Conservation (phyloP, 2,329 filamentous ascomycete genomes). For the Oidium heveae region DNA sequence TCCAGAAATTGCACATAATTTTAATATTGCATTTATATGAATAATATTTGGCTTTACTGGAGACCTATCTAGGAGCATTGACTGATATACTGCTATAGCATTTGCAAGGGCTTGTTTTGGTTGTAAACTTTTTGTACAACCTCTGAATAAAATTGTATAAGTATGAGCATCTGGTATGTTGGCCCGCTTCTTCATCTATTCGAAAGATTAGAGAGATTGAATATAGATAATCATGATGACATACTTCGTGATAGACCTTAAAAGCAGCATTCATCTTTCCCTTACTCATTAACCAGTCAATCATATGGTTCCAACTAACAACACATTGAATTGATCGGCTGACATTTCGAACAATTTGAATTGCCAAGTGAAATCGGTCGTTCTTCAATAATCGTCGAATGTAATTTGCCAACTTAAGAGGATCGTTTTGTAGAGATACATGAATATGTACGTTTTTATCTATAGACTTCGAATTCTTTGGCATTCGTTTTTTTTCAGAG, state of each 20-base stretch:
- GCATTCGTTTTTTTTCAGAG: conserved; percentile 6
- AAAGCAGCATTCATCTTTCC: conserved; percentile 37
- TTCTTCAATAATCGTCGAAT: conserved; percentile 34
- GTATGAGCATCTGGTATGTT: conserved; percentile 61
- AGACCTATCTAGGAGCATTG: conserved; percentile 37
- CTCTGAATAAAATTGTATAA: conserved; percentile 60
- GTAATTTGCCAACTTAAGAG: conserved; percentile 43
- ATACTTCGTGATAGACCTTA: conserved; percentile 70
- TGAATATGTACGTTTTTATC: neutral
- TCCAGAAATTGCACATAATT: conserved; percentile 47
- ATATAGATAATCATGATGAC: neutral
- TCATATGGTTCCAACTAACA: conserved; percentile 73
- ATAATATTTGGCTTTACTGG: conserved; percentile 47
- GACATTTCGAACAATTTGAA: conserved; percentile 41
- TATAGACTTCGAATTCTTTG: conserved; percentile 1
- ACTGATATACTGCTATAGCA: conserved; percentile 53
- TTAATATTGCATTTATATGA: conserved; percentile 72
- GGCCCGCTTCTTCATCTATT: conserved; percentile 78
- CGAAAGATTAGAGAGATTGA: conserved; percentile 4
- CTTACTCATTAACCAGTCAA: conserved; percentile 42
- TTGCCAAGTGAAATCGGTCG: conserved; percentile 38
- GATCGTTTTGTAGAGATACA: conserved; percentile 24
- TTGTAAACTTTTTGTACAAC: conserved; percentile 37
- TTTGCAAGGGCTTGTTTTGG: conserved; percentile 34
- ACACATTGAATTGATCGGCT: conserved; percentile 36